Evolutionary conservation across 345 rosid species (phyloP), one percentile per base, ranked within the genome.

Genomic region (Triadica sebifera): DNA sequence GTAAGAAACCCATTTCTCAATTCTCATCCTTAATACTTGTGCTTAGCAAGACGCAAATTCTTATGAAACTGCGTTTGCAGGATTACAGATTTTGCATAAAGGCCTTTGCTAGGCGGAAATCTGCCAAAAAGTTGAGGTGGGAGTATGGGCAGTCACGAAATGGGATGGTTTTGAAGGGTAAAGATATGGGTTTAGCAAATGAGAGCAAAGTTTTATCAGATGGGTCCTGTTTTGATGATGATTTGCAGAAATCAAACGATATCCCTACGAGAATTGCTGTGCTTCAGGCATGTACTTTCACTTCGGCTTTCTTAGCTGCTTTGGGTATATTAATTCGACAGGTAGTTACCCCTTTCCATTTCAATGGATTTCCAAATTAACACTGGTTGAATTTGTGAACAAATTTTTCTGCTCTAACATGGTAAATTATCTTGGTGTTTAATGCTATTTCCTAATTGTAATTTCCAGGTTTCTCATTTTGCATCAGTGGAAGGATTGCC

Each of bases 401-500:
- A 43, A 43, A 43, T 43, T 43, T 43, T 43, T 1, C 47, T 58
- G 15, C 13, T 5, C 22, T 22, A 24, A 58, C 62, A 24, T 20
- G 20, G 37, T 56, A 47, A 52, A 20, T 41, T 59, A 24, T 55
- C 45, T 66, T 46, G 69, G 56, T 55, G 61, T 53, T 49, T 52
- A 43, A 3, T 38, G 50, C 16, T 57, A 50, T 62, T 58, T 22
- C 53, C 12, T 74, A 72, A 70, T 74, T 79, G 73, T 47, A 71
- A 71, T 75, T 81, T 64, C 72, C 85, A 94, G 99, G 94, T 77
- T 16, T 94, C 99, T 74, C 96, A 90, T 75, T 65, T 80, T 84
- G 97, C 93, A 59, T 91, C 86, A 2, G 45, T 65, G 69, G 87
- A 89, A 85, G 98, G 97, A 74, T 80, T 91, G 78, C 90, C 93